Conservation (phyloP, 2,329 filamentous ascomycete species). For the Trichoderma koningii region DNA sequence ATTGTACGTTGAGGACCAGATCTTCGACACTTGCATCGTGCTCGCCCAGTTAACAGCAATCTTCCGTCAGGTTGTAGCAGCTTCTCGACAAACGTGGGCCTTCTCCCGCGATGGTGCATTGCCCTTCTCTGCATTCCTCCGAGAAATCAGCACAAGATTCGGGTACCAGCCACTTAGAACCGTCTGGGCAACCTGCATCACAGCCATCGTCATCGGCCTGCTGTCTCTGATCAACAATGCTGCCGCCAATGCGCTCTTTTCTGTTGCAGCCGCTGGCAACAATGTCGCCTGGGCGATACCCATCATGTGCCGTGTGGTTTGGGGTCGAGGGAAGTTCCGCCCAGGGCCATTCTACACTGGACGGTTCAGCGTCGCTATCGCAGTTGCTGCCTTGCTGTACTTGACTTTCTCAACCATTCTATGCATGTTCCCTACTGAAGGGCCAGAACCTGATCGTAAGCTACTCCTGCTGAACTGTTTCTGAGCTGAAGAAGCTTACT, state of each 20-base stretch:
- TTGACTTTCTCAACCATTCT: slow-evolving; percentile 9
- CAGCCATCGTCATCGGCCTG: background rate
- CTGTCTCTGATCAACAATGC: slow-evolving; percentile 11
- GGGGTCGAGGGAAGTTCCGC: slow-evolving; percentile 9
- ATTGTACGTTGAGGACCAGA: background rate
- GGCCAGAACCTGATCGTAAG: slow-evolving; percentile 20
- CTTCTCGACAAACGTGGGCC: slow-evolving; percentile 15
- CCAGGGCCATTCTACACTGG: slow-evolving; percentile 15
- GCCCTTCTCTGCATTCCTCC: slow-evolving; percentile 11
- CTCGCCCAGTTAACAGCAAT: background rate
- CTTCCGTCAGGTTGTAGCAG: slow-evolving; percentile 5
- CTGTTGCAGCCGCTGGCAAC: slow-evolving; percentile 1
- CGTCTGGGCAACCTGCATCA: slow-evolving; percentile 4
- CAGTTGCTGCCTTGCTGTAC: background rate
- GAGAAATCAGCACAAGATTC: background rate
- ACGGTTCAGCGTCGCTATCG: background rate
- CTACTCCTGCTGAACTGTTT: too few relatives aligned
- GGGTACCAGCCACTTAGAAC: slow-evolving; percentile 12
- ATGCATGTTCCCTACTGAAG: slow-evolving; percentile 19
- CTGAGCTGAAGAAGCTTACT: background rate
- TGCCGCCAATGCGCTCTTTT: slow-evolving; percentile 7
- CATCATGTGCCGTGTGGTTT: slow-evolving; percentile 1
- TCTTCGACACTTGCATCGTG: background rate
- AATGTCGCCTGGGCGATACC: slow-evolving; percentile 14
- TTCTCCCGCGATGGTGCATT: slow-evolving; percentile 10